Evolutionary conservation across 2,329 filamentous ascomycete species (phyloP).

Genomic region (Claviceps africana): DNA sequence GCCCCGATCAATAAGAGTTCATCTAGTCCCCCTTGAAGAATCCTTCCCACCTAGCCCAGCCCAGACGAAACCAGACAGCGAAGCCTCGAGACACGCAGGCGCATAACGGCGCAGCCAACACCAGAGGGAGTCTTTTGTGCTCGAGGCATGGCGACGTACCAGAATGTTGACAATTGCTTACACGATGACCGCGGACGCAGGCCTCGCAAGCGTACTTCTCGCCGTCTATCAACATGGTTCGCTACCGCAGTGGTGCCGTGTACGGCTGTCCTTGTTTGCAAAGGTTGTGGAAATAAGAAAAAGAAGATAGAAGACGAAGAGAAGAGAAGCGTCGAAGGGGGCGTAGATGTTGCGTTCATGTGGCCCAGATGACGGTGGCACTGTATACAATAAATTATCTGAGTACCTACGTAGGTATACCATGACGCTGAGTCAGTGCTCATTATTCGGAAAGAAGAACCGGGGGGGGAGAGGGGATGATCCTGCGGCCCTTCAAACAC

Average conservation of each 20-base stretch:
- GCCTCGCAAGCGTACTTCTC: conserved; percentile 97
- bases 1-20: too few species aligned
- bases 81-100: not conserved
- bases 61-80: too few species aligned
- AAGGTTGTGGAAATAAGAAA: conserved; percentile 2
- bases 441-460: not conserved
- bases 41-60: too few species aligned
- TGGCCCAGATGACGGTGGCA: conserved; percentile 3
- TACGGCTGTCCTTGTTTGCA: not conserved
- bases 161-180: conserved; percentile 94
- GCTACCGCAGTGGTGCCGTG: not conserved
- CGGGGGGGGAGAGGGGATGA: not conserved
- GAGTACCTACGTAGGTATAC: not conserved
- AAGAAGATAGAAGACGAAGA: not conserved
- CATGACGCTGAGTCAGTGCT: conserved; percentile 5
- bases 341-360: conserved; percentile 2
- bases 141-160: conserved; percentile 46
- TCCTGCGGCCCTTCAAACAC: not conserved
- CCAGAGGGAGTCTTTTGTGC: not conserved
- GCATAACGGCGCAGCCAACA: not conserved
- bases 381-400: not conserved
- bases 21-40: too few species aligned
- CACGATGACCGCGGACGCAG: conserved; percentile 94
- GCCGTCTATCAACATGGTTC: conserved; percentile 69
- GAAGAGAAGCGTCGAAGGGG: conserved; percentile 1